phyloP scores from a whole-genome alignment of 2,329 filamentous ascomycete genomes.

The Botrytis deweyae region DNA sequence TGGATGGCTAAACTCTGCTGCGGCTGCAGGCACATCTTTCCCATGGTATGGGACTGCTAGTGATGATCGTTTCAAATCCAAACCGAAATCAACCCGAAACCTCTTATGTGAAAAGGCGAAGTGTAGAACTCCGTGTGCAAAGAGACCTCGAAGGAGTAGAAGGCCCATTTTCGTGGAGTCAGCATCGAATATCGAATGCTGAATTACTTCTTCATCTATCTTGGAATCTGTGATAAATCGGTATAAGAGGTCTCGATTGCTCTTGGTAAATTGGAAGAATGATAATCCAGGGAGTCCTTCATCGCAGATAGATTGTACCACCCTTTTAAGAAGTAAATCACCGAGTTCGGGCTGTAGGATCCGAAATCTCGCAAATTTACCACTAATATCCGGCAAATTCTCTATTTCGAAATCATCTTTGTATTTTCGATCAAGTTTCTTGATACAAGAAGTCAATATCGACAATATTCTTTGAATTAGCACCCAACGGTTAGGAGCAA shows the following conservation, averaged over 20 bases:
- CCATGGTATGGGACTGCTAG: conserved; percentile 60
- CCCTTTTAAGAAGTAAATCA: conserved; percentile 34
- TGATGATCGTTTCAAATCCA: conserved; percentile 47
- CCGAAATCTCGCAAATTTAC: conserved; percentile 50
- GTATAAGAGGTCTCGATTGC: not conserved
- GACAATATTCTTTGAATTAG: conserved; percentile 54
- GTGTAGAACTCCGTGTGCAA: conserved; percentile 54
- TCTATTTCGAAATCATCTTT: conserved; percentile 47
- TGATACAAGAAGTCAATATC: conserved; percentile 42
- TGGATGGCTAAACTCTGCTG: conserved; percentile 59
- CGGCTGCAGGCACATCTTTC: conserved; percentile 54
- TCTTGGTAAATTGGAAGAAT: conserved; percentile 20
- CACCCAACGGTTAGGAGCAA: conserved; percentile 56
- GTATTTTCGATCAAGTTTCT: conserved; percentile 36
- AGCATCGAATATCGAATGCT: conserved; percentile 30
- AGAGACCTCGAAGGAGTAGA: conserved; percentile 53
- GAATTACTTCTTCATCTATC: conserved; percentile 21
- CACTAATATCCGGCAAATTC: conserved; percentile 29
- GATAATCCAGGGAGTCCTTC: conserved; percentile 48
- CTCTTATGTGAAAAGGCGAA: conserved; percentile 58
- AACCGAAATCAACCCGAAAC: conserved; percentile 65
- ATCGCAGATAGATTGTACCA: conserved; percentile 46
- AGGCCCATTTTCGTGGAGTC: conserved; percentile 41
- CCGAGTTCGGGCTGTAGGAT: conserved; percentile 45
- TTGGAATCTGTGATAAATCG: conserved; percentile 16